Evolutionary conservation across 2,329 filamentous ascomycete species (phyloP), one percentile per base, ranked within the genome.

Genomic region (Penicillium hordei): DNA sequence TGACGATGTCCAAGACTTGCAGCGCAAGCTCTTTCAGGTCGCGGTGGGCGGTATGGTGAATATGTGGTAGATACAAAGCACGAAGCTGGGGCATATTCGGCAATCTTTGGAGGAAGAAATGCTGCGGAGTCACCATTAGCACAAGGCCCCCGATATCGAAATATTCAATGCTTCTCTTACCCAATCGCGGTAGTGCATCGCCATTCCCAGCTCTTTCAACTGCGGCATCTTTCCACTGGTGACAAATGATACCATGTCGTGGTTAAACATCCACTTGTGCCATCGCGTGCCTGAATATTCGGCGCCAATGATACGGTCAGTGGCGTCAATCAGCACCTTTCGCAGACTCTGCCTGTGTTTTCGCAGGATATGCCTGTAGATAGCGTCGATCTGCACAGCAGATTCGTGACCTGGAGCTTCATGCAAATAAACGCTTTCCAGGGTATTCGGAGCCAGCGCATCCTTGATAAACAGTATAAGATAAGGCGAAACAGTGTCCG

Each of bases 381-480:
- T 89, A 19, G 84, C 79, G 36, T 90, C 86, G 54, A 93, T 82
- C 3, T 83, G 81, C 1, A 93, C 87, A 8, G 76, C 76, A 1
- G 84, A 83, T n/a, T 78, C 72, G 72, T 83, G 79, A 23, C 74
- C 70, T 58, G 81, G 72, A 65, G 82, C 69, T 78, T 93, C 89
- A 72, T 93, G 89, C 48, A 94, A 74, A 70, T 92, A 92, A 10
- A 94, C 79, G 9, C 86, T 86, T 72, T 94, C 89, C n/a, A 94
- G 78, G 29, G 85, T 89, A 71, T 94, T 90, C 1, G 90, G 90
- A 21, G 87, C 87, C 38, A 94, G 79, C 0, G 89, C 88, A 60
- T 93, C 89, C 65, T 88, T 90, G 60, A 94, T 79, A 68, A 94
- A 93, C 1, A 81, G 80, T 53, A 94, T 85, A 17, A 94, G 76